Evolutionary conservation across 2,329 filamentous ascomycete genomes (phyloP).

Genomic region (Aspergillus sp.): DNA sequence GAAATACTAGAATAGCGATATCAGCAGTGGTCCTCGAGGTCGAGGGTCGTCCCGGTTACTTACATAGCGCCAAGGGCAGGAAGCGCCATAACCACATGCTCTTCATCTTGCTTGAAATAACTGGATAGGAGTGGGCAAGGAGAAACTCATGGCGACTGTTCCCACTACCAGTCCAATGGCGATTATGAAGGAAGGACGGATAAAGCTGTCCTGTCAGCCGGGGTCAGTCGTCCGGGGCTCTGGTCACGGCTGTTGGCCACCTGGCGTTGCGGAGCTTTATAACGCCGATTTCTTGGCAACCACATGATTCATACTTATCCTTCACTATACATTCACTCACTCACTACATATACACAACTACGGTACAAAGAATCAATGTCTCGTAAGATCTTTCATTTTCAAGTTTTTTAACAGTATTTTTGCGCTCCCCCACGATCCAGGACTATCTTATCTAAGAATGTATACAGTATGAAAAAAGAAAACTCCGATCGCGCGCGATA

Average conservation of each 20-base stretch:
- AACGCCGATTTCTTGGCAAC: slow-evolving; percentile 28
- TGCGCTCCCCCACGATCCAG: slow-evolving; percentile 12
- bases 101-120: slow-evolving; percentile 36
- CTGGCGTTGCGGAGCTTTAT: slow-evolving; percentile 40
- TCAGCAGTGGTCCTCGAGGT: neutral
- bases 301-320: neutral
- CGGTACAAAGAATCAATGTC: neutral
- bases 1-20: slow-evolving; percentile 27
- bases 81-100: slow-evolving; percentile 30
- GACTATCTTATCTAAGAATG: slow-evolving; percentile 23
- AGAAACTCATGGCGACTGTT: slow-evolving; percentile 37
- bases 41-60: slow-evolving; percentile 15
- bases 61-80: slow-evolving; percentile 36
- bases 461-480: slow-evolving; percentile 31
- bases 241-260: slow-evolving; percentile 30
- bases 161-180: neutral
- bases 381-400: slow-evolving; percentile 16
- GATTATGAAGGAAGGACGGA: neutral
- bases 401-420: slow-evolving; percentile 16
- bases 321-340: neutral
- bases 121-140: slow-evolving; percentile 17
- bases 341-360: neutral
- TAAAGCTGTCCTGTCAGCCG: neutral
- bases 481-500: slow-evolving; percentile 21
- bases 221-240: slow-evolving; percentile 6